These are phyloP conservation scores for Corchorus olitorius DNA, from an alignment of 345 rosid genomes.

Conservation along the genomic window DNA sequence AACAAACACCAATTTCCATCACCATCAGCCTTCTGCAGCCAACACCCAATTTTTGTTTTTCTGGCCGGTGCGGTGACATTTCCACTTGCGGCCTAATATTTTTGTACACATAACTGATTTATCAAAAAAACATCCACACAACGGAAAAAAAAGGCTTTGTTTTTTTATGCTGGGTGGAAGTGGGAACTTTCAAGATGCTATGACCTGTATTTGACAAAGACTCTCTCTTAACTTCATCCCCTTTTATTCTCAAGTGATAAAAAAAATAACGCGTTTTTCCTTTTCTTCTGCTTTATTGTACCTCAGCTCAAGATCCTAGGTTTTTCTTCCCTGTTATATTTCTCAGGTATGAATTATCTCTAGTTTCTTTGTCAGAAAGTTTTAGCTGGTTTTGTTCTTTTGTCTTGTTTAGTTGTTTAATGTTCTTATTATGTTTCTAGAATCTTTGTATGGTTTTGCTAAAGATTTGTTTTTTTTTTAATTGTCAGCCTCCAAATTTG, in stretches of 20 bases:
- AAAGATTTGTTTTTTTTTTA: neutral
- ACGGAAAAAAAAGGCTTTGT: neutral
- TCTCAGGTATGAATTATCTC: neutral
- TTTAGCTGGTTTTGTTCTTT: neutral
- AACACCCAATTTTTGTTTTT: neutral
- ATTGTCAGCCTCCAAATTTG: slow-evolving; percentile 3
- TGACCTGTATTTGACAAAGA: slow-evolving; percentile 2
- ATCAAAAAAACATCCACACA: neutral
- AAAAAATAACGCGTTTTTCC: neutral
- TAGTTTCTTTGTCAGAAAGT: neutral
- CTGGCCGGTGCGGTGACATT: neutral
- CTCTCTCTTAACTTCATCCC: neutral
- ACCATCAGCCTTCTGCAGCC: neutral
- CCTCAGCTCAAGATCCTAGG: neutral
- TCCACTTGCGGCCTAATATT: slow-evolving; percentile 9
- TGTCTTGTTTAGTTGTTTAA: neutral
- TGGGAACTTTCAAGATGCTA: slow-evolving; percentile 9
- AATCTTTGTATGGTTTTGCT: neutral
- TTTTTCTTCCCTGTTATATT: neutral
- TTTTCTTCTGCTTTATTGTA: neutral
- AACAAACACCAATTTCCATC: neutral
- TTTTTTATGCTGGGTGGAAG: neutral
- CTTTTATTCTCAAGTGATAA: neutral
- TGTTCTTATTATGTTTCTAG: neutral
- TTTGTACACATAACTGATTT: neutral